Conservation (phyloP, 805 yeast genomes). For the Wickerhamomyces tratensis region DNA sequence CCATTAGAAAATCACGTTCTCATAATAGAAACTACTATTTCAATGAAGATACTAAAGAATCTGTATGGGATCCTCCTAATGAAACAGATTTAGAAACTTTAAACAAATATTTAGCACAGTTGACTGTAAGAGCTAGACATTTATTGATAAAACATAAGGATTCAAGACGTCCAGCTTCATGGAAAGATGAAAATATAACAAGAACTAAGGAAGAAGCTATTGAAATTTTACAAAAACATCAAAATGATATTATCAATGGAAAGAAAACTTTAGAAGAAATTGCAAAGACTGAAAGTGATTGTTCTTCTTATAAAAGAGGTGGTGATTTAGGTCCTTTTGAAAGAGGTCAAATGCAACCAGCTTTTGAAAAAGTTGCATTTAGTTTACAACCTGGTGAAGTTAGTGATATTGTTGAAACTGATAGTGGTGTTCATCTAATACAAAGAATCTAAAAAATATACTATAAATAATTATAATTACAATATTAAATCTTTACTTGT, state of each 20-base stretch:
- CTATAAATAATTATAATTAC: too few species aligned
- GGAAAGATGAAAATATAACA: conserved; percentile 74
- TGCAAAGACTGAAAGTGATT: conserved; percentile 80
- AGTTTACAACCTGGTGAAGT: conserved; percentile 73
- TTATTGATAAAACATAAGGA: conserved; percentile 74
- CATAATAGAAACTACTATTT: conserved; percentile 80
- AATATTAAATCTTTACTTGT: too few species aligned
- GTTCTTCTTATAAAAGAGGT: conserved; percentile 74
- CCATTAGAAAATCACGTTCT: conserved; percentile 65
- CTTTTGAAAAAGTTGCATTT: conserved; percentile 85
- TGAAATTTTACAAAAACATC: conserved; percentile 45
- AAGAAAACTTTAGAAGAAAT: conserved; percentile 57
- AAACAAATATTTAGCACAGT: conserved; percentile 44
- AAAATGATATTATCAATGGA: conserved; percentile 52
- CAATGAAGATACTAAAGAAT: conserved; percentile 58
- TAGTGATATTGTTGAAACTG: conserved; percentile 77
- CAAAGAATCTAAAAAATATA: conserved; percentile 43
- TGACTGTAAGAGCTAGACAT: conserved; percentile 73
- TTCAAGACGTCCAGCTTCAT: conserved; percentile 84
- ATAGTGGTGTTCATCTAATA: conserved; percentile 84
- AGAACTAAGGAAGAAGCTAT: conserved; percentile 78
- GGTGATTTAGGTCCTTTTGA: conserved; percentile 92
- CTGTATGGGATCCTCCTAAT: conserved; percentile 87
- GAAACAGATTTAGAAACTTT: conserved; percentile 63
- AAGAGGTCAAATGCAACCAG: conserved; percentile 90